A percentile compares a stretch with the other conserved stretches of the same genome.
phyloP scores from a whole-genome alignment of 192 early-diverging fungal genomes.

The Coemansia sp. region DNA sequence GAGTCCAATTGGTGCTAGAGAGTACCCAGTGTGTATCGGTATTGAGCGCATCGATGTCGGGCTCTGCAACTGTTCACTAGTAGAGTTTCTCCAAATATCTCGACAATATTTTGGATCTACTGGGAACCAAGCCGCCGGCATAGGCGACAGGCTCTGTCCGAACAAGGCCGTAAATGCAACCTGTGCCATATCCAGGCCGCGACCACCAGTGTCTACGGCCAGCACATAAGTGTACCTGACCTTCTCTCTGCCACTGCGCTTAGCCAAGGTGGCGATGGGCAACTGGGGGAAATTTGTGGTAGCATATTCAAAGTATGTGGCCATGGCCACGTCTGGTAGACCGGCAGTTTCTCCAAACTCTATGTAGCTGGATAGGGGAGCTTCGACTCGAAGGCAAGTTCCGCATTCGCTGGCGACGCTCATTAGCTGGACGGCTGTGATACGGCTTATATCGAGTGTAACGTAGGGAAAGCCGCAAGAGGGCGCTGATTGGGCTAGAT shows the following conservation, averaged over 20 bases:
- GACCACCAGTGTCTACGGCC: slow-evolving; percentile 59
- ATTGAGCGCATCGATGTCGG: slow-evolving; percentile 36
- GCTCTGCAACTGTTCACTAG: slow-evolving; percentile 20
- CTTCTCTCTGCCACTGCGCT: slow-evolving; percentile 10
- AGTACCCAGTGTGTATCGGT: slow-evolving; percentile 20
- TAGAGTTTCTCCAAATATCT: slow-evolving; percentile 50
- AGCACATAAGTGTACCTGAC: slow-evolving; percentile 53
- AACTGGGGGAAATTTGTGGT: slow-evolving; percentile 33
- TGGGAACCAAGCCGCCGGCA: slow-evolving; percentile 52
- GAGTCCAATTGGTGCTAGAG: slow-evolving; percentile 29
- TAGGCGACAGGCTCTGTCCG: slow-evolving; percentile 51
- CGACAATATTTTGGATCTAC: slow-evolving; percentile 47
- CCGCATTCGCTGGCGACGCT: slow-evolving; percentile 44
- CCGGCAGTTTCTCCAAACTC: slow-evolving; percentile 31
- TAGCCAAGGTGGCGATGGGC: slow-evolving; percentile 26
- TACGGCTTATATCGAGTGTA: slow-evolving; percentile 54
- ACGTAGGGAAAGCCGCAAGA: slow-evolving; percentile 58
- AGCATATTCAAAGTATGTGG: slow-evolving; percentile 38
- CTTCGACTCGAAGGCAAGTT: slow-evolving; percentile 54
- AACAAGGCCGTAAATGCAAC: slow-evolving; percentile 56
- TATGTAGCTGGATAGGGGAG: slow-evolving; percentile 30
- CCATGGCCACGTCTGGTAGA: slow-evolving; percentile 38
- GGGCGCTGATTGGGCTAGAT: slow-evolving; percentile 53
- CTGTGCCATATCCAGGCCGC: slow-evolving; percentile 56
- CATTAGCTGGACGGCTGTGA: slow-evolving; percentile 57